A percentile compares a stretch with the other conserved stretches of the same genome.
Conservation (phyloP, 2,329 filamentous ascomycete genomes). For the Colletotrichum graminicola region DNA sequence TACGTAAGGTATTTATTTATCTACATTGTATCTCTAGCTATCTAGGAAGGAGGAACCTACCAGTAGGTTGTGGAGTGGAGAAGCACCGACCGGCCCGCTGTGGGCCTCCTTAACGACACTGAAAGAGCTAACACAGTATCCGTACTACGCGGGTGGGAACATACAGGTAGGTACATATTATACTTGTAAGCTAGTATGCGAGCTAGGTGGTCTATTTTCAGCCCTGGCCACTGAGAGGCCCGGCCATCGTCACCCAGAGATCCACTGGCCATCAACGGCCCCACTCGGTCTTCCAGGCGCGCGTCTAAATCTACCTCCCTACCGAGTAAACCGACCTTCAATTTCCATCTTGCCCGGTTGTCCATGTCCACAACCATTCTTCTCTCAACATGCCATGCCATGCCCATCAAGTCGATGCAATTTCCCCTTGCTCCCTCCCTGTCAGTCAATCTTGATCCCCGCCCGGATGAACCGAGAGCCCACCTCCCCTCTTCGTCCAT, state of each 20-base stretch:
- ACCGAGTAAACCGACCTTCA: slow-evolving; percentile 14
- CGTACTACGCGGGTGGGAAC: too few species aligned
- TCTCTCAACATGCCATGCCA: not conserved
- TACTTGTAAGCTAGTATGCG: too few species aligned
- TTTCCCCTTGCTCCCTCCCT: not conserved
- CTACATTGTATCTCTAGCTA: too few species aligned
- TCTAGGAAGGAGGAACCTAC: too few species aligned
- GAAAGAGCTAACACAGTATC: not conserved
- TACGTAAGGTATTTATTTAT: too few species aligned
- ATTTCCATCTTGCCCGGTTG: slow-evolving; percentile 22
- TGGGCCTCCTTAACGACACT: slow-evolving; percentile 3
- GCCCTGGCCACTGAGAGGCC: slow-evolving; percentile 31
- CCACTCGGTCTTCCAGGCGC: slow-evolving; percentile 36
- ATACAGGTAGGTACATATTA: too few species aligned
- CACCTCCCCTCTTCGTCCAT: not conserved
- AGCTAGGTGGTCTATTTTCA: slow-evolving; percentile 28
- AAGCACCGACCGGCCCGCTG: slow-evolving; percentile 32
- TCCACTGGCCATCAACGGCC: slow-evolving; percentile 18
- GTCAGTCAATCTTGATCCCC: too few species aligned
- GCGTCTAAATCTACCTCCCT: slow-evolving; percentile 38
- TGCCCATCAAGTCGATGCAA: not conserved
- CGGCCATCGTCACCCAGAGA: not conserved
- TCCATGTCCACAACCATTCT: not conserved
- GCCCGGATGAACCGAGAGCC: not conserved
- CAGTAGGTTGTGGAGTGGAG: slow-evolving; percentile 11